Evolutionary conservation across 1,139 yeast species (phyloP), one percentile per base, ranked within the genome.

Genomic region (Sugiyamaella pinicola): DNA sequence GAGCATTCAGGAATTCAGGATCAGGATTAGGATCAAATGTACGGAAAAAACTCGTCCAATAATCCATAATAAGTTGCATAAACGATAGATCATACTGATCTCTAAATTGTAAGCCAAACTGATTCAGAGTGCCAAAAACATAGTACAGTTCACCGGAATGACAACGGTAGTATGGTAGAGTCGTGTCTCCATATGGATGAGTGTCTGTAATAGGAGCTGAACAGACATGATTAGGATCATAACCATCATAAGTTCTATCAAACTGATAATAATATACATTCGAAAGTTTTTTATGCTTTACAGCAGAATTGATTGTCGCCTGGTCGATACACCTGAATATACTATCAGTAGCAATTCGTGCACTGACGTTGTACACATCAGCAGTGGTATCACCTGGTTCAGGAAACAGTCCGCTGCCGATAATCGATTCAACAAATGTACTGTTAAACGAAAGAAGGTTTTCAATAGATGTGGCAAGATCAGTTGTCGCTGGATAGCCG

Each of bases 131-230:
- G 17, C 49, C 49, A 26, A 45, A 45, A 2, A 45, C 49, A 17
- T 26, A 45, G 24, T 35, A 37, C 42, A 45, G 22, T n/a, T 45
- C 49, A 10, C 42, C 41, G 17, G 37, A 35, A 19, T 45, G 49
- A 7, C 41, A 37, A 22, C 42, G 39, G 31, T 26, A 45, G 26
- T 45, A 45, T 2, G 49, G 49, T 8, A 45, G 19, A 22, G 24
- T 29, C 6, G 49, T 42, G 18, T 45, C 42, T 35, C 49, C 49
- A 13, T 24, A 26, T 35, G 49, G 49, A 45, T 45, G 42, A 35
- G 26, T 13, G 2, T 18, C 26, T 4, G 49, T 45, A 8, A 45
- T 10, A n/a, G 49, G 49, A 12, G 49, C 42, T 17, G 31, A 35
- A 13, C 49, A 35, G 8, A 45, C 42, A 33, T 45, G 22, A 31